phyloP scores from a whole-genome alignment of 257 asterid species.

The Anisodus tanguticus region DNA sequence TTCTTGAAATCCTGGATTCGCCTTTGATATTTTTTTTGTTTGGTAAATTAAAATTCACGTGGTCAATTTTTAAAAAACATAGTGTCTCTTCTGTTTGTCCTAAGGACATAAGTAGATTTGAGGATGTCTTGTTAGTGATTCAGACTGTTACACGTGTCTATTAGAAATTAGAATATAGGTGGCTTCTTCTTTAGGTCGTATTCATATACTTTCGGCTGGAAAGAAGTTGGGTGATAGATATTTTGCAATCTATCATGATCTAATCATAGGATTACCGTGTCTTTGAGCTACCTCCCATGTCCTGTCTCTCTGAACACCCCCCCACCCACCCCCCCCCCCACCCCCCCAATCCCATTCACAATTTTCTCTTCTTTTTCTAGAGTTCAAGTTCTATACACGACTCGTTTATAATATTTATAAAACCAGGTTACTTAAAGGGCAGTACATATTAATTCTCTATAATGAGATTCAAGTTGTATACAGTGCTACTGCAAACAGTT shows the following conservation, averaged over 20 bases:
- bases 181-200: constrained; percentile 29
- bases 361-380: no score
- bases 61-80: neutral
- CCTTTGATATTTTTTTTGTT: neutral
- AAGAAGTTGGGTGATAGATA: constrained; percentile 7
- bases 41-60: constrained; percentile 17
- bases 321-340: no score
- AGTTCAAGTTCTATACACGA: neutral
- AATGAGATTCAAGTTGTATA: neutral
- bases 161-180: constrained; percentile 19
- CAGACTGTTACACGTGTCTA: constrained; percentile 8
- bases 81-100: constrained; percentile 8
- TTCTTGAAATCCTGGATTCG: no score
- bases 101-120: neutral
- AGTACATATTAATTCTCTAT: neutral
- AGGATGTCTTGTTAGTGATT: constrained; percentile 16
- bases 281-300: constrained; percentile 12
- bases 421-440: neutral
- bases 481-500: neutral
- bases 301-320: neutral
- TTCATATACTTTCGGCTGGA: constrained; percentile 11
- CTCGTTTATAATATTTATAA: neutral
- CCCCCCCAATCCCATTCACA: neutral
- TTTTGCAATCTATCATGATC: constrained; percentile 12
- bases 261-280: constrained; percentile 13